phyloP scores from a whole-genome alignment of 1,284 basidiomycete genomes.

The Sporisorium reilianum region DNA sequence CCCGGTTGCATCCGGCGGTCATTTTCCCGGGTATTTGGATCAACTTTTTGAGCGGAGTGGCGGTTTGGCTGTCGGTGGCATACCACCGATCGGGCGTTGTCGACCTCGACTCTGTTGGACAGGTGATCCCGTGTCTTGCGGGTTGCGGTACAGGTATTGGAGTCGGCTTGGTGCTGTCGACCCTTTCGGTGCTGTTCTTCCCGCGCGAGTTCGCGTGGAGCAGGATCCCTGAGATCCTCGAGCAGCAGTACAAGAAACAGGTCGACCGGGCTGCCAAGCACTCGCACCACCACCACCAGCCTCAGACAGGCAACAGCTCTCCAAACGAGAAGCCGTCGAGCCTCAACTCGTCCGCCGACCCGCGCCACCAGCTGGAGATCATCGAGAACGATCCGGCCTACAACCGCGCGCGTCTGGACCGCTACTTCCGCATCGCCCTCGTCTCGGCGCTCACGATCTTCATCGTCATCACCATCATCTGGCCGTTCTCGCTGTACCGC shows the following conservation, averaged over 20 bases:
- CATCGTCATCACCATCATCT: constrained; percentile 65
- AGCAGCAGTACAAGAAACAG: constrained; percentile 33
- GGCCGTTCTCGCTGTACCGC: constrained; percentile 66
- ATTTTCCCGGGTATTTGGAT: constrained; percentile 65
- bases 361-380: constrained; percentile 41
- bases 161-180: constrained; percentile 43
- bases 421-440: constrained; percentile 40
- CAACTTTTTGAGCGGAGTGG: constrained; percentile 59
- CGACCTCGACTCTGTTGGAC: constrained; percentile 47
- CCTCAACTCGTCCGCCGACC: constrained; percentile 19
- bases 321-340: constrained; percentile 20
- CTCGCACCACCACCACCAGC: constrained; percentile 7
- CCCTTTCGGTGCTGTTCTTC: constrained; percentile 43
- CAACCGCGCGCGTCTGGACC: constrained; percentile 39
- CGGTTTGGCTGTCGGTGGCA: constrained; percentile 63
- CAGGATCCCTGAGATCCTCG: constrained; percentile 40
- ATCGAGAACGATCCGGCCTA: constrained; percentile 43
- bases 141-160: constrained; percentile 60
- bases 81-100: constrained; percentile 49
- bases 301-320: background rate
- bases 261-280: constrained; percentile 22
- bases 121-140: constrained; percentile 52
- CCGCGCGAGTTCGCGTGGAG: constrained; percentile 57
- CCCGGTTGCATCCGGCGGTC: constrained; percentile 51
- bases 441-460: constrained; percentile 43